Evolutionary conservation across 768 basidiomycete species (phyloP).

Genomic region (Glaciozyma antarctica): DNA sequence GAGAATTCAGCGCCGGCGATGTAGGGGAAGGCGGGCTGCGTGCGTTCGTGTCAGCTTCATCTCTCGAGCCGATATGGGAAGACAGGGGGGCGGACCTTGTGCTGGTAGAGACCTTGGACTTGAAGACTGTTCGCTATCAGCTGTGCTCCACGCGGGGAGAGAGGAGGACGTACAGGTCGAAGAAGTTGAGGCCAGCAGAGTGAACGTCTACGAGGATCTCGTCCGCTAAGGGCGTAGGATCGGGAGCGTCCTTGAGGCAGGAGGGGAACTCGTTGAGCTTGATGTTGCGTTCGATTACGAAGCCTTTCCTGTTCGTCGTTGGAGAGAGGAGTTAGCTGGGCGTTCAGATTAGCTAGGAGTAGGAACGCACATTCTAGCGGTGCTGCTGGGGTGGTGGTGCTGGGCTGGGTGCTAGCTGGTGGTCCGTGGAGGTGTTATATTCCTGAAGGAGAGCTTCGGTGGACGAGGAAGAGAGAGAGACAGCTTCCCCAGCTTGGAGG

Average conservation of each 20-base stretch:
- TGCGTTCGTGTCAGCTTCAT: no score
- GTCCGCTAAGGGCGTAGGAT: conserved; percentile 47
- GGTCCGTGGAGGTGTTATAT: no score
- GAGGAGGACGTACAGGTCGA: conserved; percentile 39
- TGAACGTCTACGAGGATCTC: conserved; percentile 68
- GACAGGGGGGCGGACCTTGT: conserved; percentile 40
- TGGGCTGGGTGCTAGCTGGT: no score
- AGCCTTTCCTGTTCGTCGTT: conserved; percentile 4
- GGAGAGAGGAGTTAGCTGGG: not conserved
- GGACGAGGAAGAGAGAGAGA: no score
- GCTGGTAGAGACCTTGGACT: conserved; percentile 78
- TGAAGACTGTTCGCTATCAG: not conserved
- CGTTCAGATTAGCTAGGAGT: no score
- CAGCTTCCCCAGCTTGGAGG: no score
- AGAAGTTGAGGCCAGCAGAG: conserved; percentile 59
- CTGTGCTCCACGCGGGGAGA: not conserved
- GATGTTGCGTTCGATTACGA: conserved; percentile 51
- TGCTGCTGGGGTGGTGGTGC: no score
- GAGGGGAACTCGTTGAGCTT: conserved; percentile 56
- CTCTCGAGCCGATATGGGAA: no score
- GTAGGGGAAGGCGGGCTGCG: conserved; percentile 64
- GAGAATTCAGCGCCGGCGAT: conserved; percentile 67
- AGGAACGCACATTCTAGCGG: no score
- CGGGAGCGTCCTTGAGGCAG: conserved; percentile 45
- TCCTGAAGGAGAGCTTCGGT: no score